Evolutionary conservation across 2,329 filamentous ascomycete genomes (phyloP), one percentile per base, ranked within the genome.

Genomic region (Mycogone perniciosa): DNA sequence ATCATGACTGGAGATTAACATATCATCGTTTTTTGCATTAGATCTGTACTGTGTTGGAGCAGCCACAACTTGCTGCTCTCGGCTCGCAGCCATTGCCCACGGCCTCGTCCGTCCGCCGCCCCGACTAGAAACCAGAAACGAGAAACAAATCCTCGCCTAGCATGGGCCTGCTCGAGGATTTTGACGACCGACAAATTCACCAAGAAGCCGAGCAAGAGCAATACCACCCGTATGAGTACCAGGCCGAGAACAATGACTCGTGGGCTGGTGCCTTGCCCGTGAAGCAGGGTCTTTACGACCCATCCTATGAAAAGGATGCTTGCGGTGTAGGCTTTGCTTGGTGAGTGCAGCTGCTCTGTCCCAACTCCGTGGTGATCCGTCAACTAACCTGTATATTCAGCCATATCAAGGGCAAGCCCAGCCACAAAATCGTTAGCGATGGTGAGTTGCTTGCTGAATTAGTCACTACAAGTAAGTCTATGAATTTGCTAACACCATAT

Each of bases 261-360:
- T 95, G 93, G 93, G 93, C 92, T 63, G 89, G 91, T 66, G 88
- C 92, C 67, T 82, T 99, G 63, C 93, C 93, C 66, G 83, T 95
- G 81, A 95, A 95, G 84, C 92, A 97, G 84, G 93, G 92, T 79
- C 83, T 99, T 46, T 99, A 99, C 69, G 91, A 97, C 75, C 93
- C 93, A 57, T 84, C 85, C 69, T 83, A 95, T 58, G 93, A 97
- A 75, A 97, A 97, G 73, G 93, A 99, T 91, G 91, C 93, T 61
- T 99, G 93, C 68, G 93, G 93, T 88, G 93, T 99, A 65, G 93
- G 93, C 70, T 99, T 99, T 73, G 89, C 92, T 72, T 95, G 92
- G 89, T 95, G 78, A 76, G 84, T 64, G 7, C 11, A 49, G 13
- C 4, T 33, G 5, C n/a, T 27, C 44, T 43, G 43, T 31, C 27